A percentile compares a stretch with the other conserved stretches of the same genome.
These are phyloP conservation scores for Thermochaetoides thermophila DNA, from an alignment of 495 filamentous ascomycete genomes.

Conservation along the genomic window DNA sequence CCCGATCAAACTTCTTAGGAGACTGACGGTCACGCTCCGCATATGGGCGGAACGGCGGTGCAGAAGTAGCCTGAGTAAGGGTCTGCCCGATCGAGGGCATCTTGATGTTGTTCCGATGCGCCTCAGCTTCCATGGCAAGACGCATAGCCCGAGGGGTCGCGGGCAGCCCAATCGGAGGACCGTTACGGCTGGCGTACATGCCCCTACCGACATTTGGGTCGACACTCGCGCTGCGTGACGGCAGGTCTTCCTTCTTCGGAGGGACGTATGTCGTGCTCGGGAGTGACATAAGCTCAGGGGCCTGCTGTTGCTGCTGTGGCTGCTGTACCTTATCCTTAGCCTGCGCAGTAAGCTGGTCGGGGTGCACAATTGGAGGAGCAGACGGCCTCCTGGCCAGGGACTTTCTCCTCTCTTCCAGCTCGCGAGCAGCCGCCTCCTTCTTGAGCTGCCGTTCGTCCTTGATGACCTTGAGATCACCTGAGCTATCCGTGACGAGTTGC, in stretches of 20 bases:
- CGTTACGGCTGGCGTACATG: conserved; percentile 31
- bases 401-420: conserved; percentile 72
- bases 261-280: conserved; percentile 23
- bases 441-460: conserved; percentile 41
- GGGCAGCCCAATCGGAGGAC: conserved; percentile 52
- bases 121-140: conserved; percentile 50
- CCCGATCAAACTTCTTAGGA: conserved; percentile 12
- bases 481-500: conserved; percentile 16
- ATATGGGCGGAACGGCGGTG: conserved; percentile 6
- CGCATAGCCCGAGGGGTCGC: conserved; percentile 79
- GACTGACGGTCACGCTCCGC: conserved; percentile 8
- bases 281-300: conserved; percentile 4
- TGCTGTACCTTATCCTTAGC: too few species aligned
- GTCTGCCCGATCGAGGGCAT: conserved; percentile 10
- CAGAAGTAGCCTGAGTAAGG: conserved; percentile 6
- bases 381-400: conserved; percentile 69
- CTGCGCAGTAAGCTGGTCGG: conserved; percentile 41
- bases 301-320: conserved; percentile 10
- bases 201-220: conserved; percentile 24
- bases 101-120: conserved; percentile 41
- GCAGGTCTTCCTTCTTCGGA: conserved; percentile 22
- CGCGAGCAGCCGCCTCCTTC: conserved; percentile 67
- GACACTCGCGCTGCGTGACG: conserved; percentile 31
- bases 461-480: conserved; percentile 28
- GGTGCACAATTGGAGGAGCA: conserved; percentile 64